A percentile compares a stretch with the other conserved stretches of the same genome.
phyloP scores from a whole-genome alignment of 306 rosid species.

The Lupinus albus region DNA sequence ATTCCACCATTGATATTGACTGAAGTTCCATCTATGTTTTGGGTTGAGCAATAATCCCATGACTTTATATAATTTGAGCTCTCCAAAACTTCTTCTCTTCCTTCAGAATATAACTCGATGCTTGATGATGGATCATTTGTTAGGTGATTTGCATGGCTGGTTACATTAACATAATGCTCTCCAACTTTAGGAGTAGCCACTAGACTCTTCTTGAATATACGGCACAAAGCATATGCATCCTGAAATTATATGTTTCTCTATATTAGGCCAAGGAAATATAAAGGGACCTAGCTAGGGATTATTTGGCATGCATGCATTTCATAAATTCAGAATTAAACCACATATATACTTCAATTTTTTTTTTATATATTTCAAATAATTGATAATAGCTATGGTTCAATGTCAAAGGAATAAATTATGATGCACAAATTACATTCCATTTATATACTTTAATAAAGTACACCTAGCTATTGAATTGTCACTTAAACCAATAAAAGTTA shows the following conservation, averaged over 20 bases:
- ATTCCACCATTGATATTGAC: constrained; percentile 33
- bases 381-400: too few species aligned
- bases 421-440: too few species aligned
- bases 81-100: constrained; percentile 73
- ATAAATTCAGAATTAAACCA: too few species aligned
- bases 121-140: constrained; percentile 70
- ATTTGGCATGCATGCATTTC: too few species aligned
- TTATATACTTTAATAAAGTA: too few species aligned
- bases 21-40: constrained; percentile 27
- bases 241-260: constrained; percentile 21
- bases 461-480: too few species aligned
- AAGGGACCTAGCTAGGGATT: too few species aligned
- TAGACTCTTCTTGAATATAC: constrained; percentile 77
- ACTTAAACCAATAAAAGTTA: too few species aligned
- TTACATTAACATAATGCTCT: constrained; percentile 52
- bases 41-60: constrained; percentile 38
- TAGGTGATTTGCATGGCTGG: constrained; percentile 53
- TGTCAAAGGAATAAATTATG: too few species aligned
- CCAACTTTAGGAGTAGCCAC: constrained; percentile 61
- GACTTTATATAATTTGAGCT: constrained; percentile 65
- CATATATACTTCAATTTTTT: too few species aligned
- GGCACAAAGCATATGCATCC: constrained; percentile 97
- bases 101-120: constrained; percentile 75
- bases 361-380: too few species aligned
- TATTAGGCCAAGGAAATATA: too few species aligned